Base-by-base conservation (phyloP, 2,329 filamentous ascomycete genomes). In the Botrytis byssoidea region DNA sequence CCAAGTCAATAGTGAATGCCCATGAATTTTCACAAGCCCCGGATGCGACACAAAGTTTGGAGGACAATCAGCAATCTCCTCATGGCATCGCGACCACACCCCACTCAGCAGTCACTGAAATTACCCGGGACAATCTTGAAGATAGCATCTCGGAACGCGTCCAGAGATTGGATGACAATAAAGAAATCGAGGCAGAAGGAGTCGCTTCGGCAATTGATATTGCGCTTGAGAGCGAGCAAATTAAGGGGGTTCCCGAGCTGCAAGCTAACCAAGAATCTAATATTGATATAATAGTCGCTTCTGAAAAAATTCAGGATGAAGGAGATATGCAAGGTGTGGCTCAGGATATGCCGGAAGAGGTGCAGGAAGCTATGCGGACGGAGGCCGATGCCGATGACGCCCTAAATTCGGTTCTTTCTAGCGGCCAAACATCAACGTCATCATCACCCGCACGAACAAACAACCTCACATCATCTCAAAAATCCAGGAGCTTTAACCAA, bases 341-440 rank as follows among this genome's bases (percentile, higher is more conserved):
- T 42, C 66, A 42, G 25, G 35, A 29, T 42, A 20, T 57, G 65
- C 25, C 14, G 65, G 35, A 42, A 68, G 65, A 29, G 65, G 65
- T 68, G 1, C 46, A 55, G 46, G 35, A 57, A 68, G 48, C 18
- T 57, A 57, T 57, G 48, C 48, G 48, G 66, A 37, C 35, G 48
- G 66, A 57, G 66, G 16, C 35, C 25, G 35, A 42, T 42, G 32
- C 66, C 37, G 66, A 40, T 68, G 48, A 42, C 48, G 66, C 40
- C 40, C 48, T 51, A 68, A 68, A 42, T 12, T 57, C 35, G 35
- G 66, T 7, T 57, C 25, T 32, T 68, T 68, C 48, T 57, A 57
- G 66, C 48, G 66, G 66, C 48, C 66, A 32, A 55, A 55, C 48
- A 57, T 68, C 66, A 68, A 68, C 66, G 48, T 68, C 48, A 57